A percentile compares a stretch with the other conserved stretches of the same genome.
Evolutionary conservation across 345 rosid genomes (phyloP).

Genomic region (Mercurialis annua): DNA sequence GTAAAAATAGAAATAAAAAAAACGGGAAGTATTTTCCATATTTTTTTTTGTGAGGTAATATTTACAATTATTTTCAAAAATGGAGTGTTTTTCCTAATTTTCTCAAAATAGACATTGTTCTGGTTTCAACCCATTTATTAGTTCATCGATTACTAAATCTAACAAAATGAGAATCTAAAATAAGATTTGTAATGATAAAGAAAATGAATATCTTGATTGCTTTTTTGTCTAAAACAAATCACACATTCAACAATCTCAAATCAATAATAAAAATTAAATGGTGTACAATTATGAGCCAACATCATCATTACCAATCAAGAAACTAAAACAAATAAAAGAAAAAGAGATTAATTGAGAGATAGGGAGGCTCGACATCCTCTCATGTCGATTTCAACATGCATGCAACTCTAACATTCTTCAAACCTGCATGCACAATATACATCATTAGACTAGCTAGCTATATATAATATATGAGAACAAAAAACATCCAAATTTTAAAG

Average conservation of each 20-base stretch:
- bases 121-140: too few relatives aligned
- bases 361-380: conserved; percentile 43
- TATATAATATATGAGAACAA: not conserved
- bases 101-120: too few relatives aligned
- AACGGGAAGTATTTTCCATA: too few relatives aligned
- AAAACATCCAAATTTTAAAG: not conserved
- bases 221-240: conserved; percentile 19
- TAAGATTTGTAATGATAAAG: not conserved
- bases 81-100: too few relatives aligned
- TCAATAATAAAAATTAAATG: conserved; percentile 22
- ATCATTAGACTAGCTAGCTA: not conserved
- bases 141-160: too few relatives aligned
- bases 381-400: conserved; percentile 41
- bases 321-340: not conserved
- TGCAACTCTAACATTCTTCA: conserved; percentile 19
- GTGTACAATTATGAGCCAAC: conserved; percentile 26
- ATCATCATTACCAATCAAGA: conserved; percentile 17
- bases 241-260: conserved; percentile 18
- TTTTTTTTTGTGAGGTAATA: too few relatives aligned
- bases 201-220: conserved; percentile 17
- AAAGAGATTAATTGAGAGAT: not conserved
- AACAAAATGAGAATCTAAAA: conserved; percentile 3
- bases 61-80: too few relatives aligned
- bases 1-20: too few relatives aligned
- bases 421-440: conserved; percentile 30